Conservation (phyloP, 306 rosid species). For the Crotalaria pallida region DNA sequence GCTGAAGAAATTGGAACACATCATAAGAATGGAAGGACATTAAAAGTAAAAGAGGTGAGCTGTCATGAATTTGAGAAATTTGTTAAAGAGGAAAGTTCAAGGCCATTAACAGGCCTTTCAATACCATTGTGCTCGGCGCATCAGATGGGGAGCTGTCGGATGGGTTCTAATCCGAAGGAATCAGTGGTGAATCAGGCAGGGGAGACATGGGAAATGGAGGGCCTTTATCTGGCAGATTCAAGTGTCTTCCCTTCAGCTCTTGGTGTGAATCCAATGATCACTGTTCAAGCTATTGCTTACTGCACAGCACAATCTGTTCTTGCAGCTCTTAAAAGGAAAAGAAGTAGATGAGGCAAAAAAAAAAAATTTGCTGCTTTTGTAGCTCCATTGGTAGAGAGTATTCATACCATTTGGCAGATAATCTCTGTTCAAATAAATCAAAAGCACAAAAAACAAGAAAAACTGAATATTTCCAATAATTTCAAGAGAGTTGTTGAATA, state of each 20-base stretch:
- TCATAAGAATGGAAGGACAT: conserved; percentile 45
- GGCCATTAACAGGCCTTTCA: conserved; percentile 41
- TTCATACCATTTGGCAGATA: conserved; percentile 13
- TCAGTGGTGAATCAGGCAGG: conserved; percentile 67
- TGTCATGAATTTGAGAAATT: conserved; percentile 56
- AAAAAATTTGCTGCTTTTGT: background rate
- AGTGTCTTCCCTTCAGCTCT: conserved; percentile 86
- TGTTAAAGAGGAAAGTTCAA: conserved; percentile 68
- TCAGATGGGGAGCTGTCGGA: conserved; percentile 87
- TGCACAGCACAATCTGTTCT: conserved; percentile 78
- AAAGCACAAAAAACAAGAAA: background rate
- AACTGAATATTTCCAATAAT: background rate
- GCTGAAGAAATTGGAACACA: conserved; percentile 91
- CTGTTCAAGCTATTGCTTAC: conserved; percentile 76
- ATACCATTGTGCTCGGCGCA: conserved; percentile 69
- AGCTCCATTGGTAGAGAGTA: background rate
- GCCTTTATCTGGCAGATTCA: conserved; percentile 67
- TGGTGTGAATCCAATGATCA: conserved; percentile 84
- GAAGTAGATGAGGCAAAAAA: background rate
- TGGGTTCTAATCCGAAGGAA: conserved; percentile 48
- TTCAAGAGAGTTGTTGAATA: background rate
- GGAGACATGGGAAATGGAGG: conserved; percentile 82
- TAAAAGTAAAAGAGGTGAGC: conserved; percentile 50
- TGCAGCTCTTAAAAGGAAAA: conserved; percentile 55
- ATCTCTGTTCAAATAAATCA: conserved; percentile 5